Percentiles rank a stretch among this genome's conserved stretches.
Evolutionary conservation across 257 asterid species (phyloP).

Genomic region (Nemophila menziesii): DNA sequence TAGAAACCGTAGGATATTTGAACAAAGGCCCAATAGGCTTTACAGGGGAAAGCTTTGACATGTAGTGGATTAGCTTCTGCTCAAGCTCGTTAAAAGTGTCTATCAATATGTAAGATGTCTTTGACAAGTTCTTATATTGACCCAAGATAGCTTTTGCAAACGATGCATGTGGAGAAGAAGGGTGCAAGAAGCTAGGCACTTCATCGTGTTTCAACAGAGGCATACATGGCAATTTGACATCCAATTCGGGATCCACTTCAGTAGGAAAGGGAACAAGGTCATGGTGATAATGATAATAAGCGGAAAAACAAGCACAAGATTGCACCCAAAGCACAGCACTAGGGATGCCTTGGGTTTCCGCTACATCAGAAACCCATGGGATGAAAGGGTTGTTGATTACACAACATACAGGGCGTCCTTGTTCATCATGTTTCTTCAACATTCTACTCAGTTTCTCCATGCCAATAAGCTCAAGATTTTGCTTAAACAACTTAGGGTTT

Average conservation of each 20-base stretch:
- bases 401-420: slow-evolving; percentile 12
- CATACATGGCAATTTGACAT: slow-evolving; percentile 40
- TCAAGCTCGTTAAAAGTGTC: slow-evolving; percentile 66
- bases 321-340: slow-evolving; percentile 70
- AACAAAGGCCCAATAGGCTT: slow-evolving; percentile 59
- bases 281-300: slow-evolving; percentile 42
- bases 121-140: slow-evolving; percentile 36
- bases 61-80: slow-evolving; percentile 18
- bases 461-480: slow-evolving; percentile 13
- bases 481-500: slow-evolving; percentile 18
- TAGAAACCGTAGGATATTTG: slow-evolving; percentile 8
- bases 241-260: slow-evolving; percentile 26
- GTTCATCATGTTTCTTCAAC: slow-evolving; percentile 1
- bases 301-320: slow-evolving; percentile 51
- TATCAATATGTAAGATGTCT: slow-evolving; percentile 42
- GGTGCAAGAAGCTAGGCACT: slow-evolving; percentile 45
- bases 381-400: slow-evolving; percentile 23
- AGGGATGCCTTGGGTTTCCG: slow-evolving; percentile 35
- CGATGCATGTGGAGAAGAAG: slow-evolving; percentile 17
- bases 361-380: slow-evolving; percentile 68
- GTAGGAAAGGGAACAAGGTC: slow-evolving; percentile 36
- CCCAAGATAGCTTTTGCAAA: slow-evolving; percentile 36
- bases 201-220: slow-evolving; percentile 58
- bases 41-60: slow-evolving; percentile 41
- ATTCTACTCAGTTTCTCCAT: neutral